A percentile compares a stretch with the other conserved stretches of the same genome.
phyloP scores from a whole-genome alignment of 2,329 filamentous ascomycete genomes.

The Aspergillus fumigatiaffinis region DNA sequence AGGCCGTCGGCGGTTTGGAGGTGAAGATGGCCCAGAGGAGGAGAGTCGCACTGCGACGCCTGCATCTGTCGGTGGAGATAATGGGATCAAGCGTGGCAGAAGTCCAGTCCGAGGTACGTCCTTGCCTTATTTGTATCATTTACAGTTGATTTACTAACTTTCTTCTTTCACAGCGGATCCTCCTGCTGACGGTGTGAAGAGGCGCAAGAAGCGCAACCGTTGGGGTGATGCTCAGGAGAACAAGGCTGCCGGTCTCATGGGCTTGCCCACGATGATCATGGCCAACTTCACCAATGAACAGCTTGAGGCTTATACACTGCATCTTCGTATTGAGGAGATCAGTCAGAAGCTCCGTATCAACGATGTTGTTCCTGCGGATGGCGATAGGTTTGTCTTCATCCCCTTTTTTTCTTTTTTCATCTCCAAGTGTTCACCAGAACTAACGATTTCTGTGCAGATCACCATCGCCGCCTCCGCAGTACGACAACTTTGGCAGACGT shows the following conservation, averaged over 20 bases:
- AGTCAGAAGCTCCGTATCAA: conserved; percentile 99
- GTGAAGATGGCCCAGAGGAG: conserved; percentile 52
- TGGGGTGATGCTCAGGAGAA: conserved; percentile 98
- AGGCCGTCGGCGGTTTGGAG: conserved; percentile 76
- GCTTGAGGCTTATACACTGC: conserved; percentile 92
- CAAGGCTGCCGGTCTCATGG: conserved; percentile 97
- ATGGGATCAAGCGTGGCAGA: conserved; percentile 75
- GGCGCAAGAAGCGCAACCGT: conserved; percentile 96
- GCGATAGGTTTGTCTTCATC: conserved; percentile 69
- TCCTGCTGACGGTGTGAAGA: conserved; percentile 70
- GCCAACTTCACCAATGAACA: conserved; percentile 98
- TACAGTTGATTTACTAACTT: conserved; percentile 20
- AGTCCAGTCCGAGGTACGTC: conserved; percentile 76
- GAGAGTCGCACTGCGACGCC: conserved; percentile 44
- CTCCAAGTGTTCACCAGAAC: neutral
- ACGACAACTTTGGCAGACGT: conserved; percentile 98
- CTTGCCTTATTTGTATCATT: neutral
- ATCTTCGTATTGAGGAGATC: conserved; percentile 97
- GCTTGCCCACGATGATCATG: conserved; percentile 90
- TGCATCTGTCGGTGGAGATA: conserved; percentile 46
- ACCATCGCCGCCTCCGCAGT: conserved; percentile 90
- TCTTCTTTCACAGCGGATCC: conserved; percentile 37
- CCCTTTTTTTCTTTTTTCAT: conserved; percentile 1
- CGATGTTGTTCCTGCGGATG: conserved; percentile 95
- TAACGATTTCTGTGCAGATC: conserved; percentile 58